Percentiles rank a stretch among this genome's conserved stretches.
These are phyloP conservation scores for Hamigera avellanea DNA, from an alignment of 495 filamentous ascomycete genomes.

Conservation along the genomic window DNA sequence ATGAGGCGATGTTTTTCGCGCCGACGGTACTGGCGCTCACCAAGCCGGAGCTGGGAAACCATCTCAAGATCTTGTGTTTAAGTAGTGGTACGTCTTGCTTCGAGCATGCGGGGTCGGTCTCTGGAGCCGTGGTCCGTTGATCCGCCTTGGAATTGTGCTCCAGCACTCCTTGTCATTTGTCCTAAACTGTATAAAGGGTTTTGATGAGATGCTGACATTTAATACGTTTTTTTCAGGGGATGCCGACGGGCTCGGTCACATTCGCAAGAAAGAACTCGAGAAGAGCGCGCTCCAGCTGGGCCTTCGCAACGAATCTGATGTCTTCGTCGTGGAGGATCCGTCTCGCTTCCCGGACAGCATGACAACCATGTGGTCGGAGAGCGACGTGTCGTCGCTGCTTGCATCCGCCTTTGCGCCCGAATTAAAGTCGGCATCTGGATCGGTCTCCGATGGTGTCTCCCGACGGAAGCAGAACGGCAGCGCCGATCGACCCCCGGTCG, in stretches of 20 bases:
- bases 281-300: conserved; percentile 68
- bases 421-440: conserved; percentile 8
- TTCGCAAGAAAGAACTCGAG: conserved; percentile 69
- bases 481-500: conserved; percentile 30
- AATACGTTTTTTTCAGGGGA: conserved; percentile 39
- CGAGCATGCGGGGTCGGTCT: too few relatives aligned
- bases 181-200: too few relatives aligned
- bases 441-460: conserved; percentile 7
- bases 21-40: conserved; percentile 76
- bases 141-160: too few relatives aligned
- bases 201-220: conserved; percentile 2
- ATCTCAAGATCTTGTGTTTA: conserved; percentile 86
- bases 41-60: conserved; percentile 63
- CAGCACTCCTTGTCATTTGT: not conserved
- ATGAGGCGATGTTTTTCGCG: conserved; percentile 99
- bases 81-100: conserved; percentile 51
- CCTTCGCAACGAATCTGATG: conserved; percentile 56
- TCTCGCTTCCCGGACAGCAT: conserved; percentile 78
- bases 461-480: conserved; percentile 11
- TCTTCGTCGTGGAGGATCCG: conserved; percentile 70
- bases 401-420: conserved; percentile 56
- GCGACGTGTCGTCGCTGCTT: conserved; percentile 56
- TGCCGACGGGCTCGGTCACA: conserved; percentile 76
- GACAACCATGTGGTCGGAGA: conserved; percentile 59
- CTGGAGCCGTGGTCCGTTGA: too few relatives aligned